Conservation (phyloP, 768 basidiomycete genomes). For the Pseudohyphozyma bogoriensis region DNA sequence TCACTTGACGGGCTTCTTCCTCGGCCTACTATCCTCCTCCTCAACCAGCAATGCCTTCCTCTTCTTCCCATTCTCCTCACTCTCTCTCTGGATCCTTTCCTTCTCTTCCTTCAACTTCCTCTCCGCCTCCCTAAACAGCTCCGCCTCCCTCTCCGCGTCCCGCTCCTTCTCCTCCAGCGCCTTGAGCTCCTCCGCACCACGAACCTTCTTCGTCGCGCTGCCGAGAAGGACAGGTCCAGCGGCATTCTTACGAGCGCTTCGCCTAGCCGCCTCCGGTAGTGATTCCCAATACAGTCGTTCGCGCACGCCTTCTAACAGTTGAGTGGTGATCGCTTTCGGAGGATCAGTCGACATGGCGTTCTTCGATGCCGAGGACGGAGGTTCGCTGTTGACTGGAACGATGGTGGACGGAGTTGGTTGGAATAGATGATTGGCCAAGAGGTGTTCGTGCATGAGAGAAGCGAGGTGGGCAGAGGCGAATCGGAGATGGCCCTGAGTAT, state of each 20-base stretch:
- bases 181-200: too few species aligned
- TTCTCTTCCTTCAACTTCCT: neutral
- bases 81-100: neutral
- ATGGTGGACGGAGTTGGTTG: neutral
- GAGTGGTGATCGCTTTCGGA: neutral
- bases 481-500: slow-evolving; percentile 17
- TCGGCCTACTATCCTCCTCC: neutral
- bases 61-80: neutral
- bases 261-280: slow-evolving; percentile 14
- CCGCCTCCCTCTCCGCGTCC: too few species aligned
- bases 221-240: neutral
- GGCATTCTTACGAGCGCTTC: slow-evolving; percentile 2
- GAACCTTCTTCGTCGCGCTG: neutral
- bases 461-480: slow-evolving; percentile 7
- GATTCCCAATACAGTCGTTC: slow-evolving; percentile 20
- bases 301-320: slow-evolving; percentile 4
- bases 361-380: too few species aligned
- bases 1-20: neutral
- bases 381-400: neutral
- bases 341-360: too few species aligned
- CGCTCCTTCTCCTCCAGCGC: neutral
- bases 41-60: neutral
- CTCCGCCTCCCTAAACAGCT: too few species aligned
- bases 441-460: neutral
- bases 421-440: too few species aligned